Evolutionary conservation across 148 eudicot species (phyloP), one percentile per base, ranked within the genome.

Genomic region (Gaultheria prostrata): DNA sequence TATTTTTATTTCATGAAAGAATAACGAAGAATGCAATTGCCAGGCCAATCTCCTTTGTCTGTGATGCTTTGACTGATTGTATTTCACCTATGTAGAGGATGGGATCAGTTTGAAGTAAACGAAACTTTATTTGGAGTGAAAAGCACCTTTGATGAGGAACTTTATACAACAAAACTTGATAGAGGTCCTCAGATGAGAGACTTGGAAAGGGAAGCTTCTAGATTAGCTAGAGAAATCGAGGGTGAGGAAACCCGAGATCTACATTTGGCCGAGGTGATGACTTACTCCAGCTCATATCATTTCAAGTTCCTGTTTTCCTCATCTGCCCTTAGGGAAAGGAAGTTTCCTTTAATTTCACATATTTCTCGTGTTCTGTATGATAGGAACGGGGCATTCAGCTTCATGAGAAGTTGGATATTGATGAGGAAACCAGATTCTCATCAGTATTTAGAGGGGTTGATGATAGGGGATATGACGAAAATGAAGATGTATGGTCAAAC

Each of bases 181-280:
- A 93, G 84, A 89, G 99, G 98, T 48, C 98, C 98, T 79, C 95
- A 92, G 82, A 95, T 61, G 89, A 91, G 95, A 88, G 95, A 95
- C 80, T 85, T 91, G 80, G 99, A 97, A 85, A 95, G 84, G 84
- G 93, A 92, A 86, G 99, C 99, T 65, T 76, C 83, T 86, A 90
- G 98, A 87, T 87, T 97, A 84, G 99, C 99, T 30, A 92, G 98
- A 87, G 99, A 97, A 87, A 97, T 97, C 83, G 99, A 93, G 92
- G 93, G 98, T 13, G 99, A 97, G 91, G 99, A 92, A 20, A 93
- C 99, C 54, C 88, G 77, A 35, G 98, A 97, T 92, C 93, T 95
- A 61, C 98, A 97, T 92, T 85, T 95, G 79, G 99, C 98, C 15
- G 99, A 95, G 98, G 99, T 97, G 88, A 87, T 85, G 71, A 48